A percentile compares a stretch with the other conserved stretches of the same genome.
Conservation (phyloP, 257 asterid genomes). For the Cordia subcordata region DNA sequence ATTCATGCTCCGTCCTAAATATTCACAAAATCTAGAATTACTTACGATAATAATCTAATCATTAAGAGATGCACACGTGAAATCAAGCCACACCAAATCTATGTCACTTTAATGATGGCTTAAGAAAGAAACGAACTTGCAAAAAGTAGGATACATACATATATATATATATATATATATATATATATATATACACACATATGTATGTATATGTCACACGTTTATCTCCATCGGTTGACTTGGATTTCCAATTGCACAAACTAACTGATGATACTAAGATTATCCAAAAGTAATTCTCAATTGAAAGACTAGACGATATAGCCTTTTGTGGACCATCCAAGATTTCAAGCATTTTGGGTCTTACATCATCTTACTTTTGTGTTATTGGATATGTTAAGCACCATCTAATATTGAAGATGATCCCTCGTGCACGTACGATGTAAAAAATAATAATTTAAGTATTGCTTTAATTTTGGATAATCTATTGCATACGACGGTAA, state of each 20-base stretch:
- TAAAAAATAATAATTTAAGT: too few relatives aligned
- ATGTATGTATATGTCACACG: too few relatives aligned
- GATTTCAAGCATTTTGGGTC: too few relatives aligned
- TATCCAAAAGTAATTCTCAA: background rate
- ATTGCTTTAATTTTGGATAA: too few relatives aligned
- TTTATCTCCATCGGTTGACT: constrained; percentile 24
- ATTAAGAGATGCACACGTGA: background rate
- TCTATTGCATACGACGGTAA: too few relatives aligned
- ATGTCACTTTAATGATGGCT: constrained; percentile 10
- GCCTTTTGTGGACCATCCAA: background rate
- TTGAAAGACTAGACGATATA: constrained; percentile 4
- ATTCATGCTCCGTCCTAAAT: background rate
- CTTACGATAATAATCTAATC: background rate
- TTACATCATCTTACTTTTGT: too few relatives aligned
- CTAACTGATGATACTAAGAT: constrained; percentile 2
- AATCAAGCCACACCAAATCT: background rate
- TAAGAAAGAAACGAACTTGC: background rate
- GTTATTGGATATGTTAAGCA: too few relatives aligned
- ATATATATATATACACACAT: too few relatives aligned
- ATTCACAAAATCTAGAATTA: background rate
- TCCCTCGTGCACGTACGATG: too few relatives aligned
- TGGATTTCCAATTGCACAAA: constrained; percentile 31
- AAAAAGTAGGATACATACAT: constrained; percentile 3
- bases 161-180: too few relatives aligned
- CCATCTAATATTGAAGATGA: too few relatives aligned